A percentile compares a stretch with the other conserved stretches of the same genome.
phyloP scores from a whole-genome alignment of 257 asterid genomes.

The Cordia subcordata region DNA sequence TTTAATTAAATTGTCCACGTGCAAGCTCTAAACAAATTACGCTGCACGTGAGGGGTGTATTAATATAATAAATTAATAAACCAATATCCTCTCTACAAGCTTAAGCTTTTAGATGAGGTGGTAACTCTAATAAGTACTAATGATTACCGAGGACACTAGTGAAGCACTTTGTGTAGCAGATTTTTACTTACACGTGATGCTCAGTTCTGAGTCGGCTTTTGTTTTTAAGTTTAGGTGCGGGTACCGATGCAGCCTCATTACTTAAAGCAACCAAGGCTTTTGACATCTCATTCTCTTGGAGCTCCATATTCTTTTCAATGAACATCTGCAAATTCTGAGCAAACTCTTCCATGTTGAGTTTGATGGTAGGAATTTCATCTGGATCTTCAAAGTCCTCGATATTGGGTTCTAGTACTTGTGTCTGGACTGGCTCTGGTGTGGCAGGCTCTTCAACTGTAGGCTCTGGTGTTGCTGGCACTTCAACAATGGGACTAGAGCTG shows the following conservation, averaged over 20 bases:
- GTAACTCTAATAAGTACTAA: no score
- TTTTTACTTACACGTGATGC: slow-evolving; percentile 83
- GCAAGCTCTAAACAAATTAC: no score
- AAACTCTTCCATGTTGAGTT: slow-evolving; percentile 74
- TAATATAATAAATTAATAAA: no score
- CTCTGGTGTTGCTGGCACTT: slow-evolving; percentile 48
- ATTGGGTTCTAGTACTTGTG: slow-evolving; percentile 42
- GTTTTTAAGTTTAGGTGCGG: slow-evolving; percentile 83
- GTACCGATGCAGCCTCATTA: slow-evolving; percentile 84
- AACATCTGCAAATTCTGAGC: slow-evolving; percentile 70
- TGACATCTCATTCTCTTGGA: slow-evolving; percentile 67
- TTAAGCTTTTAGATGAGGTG: no score
- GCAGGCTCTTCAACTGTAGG: slow-evolving; percentile 59
- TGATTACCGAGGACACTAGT: no score
- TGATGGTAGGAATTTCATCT: slow-evolving; percentile 82
- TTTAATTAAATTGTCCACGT: no score
- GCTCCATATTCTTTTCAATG: slow-evolving; percentile 53
- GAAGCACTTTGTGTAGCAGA: slow-evolving; percentile 4
- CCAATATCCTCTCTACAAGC: no score
- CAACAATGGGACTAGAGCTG: slow-evolving; percentile 57
- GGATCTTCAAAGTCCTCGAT: slow-evolving; percentile 68
- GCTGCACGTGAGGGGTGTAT: no score
- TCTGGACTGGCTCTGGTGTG: slow-evolving; percentile 59
- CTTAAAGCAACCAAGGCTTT: slow-evolving; percentile 83
- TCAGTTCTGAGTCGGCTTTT: slow-evolving; percentile 90